A percentile compares a stretch with the other conserved stretches of the same genome.
These are phyloP conservation scores for Neurospora cerealis DNA, from an alignment of 495 filamentous ascomycete genomes.

Conservation along the genomic window DNA sequence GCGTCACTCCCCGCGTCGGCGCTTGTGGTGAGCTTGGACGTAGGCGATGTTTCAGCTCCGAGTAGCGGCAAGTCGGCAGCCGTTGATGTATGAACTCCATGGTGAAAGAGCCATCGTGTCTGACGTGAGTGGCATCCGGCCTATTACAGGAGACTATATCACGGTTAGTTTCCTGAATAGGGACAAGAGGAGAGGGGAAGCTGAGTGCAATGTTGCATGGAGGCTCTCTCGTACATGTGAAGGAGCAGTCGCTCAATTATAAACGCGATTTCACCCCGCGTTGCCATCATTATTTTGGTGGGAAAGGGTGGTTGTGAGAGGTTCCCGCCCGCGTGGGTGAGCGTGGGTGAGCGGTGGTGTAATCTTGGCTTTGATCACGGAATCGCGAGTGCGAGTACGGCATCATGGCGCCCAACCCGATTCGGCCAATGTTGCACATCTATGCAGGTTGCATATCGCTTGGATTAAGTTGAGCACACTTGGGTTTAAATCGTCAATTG, in stretches of 20 bases:
- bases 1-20: not conserved
- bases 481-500: not conserved
- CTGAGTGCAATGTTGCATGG: not conserved
- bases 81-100: not conserved
- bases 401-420: not conserved
- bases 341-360: not conserved
- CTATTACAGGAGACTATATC: not conserved
- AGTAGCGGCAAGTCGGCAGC: not conserved
- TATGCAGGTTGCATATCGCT: not conserved
- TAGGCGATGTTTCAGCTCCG: not conserved
- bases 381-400: not conserved
- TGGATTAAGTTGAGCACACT: not conserved
- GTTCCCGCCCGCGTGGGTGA: not conserved
- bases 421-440: not conserved
- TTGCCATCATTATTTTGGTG: not conserved
- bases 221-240: not conserved
- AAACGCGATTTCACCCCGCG: slow-evolving; percentile 2
- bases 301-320: not conserved
- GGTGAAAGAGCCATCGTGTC: slow-evolving; percentile 9
- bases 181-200: not conserved
- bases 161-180: not conserved
- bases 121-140: slow-evolving; percentile 13
- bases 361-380: slow-evolving; percentile 3
- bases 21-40: not conserved
- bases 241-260: not conserved